Conservation (phyloP, 1,284 basidiomycete genomes). For the Wolfiporia cocos region DNA sequence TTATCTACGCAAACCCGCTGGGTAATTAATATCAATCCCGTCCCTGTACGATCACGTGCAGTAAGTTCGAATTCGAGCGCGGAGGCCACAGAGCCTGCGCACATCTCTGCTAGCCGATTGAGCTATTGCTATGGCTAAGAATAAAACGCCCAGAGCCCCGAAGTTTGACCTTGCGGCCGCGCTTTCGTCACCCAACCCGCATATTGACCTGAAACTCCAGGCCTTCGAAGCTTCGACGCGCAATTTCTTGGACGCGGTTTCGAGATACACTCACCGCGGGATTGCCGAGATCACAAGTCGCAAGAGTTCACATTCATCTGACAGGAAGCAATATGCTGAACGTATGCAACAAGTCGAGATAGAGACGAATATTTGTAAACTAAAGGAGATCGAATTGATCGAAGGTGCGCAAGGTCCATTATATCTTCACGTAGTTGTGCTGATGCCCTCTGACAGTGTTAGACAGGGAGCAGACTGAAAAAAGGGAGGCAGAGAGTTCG, state of each 20-base stretch:
- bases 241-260: slow-evolving; percentile 65
- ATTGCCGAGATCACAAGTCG: slow-evolving; percentile 57
- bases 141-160: slow-evolving; percentile 41
- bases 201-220: slow-evolving; percentile 58
- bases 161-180: slow-evolving; percentile 58
- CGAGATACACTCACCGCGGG: slow-evolving; percentile 60
- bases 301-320: slow-evolving; percentile 45
- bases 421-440: not conserved
- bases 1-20: no score
- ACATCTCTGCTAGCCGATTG: no score
- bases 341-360: slow-evolving; percentile 49
- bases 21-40: no score
- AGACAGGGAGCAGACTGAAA: slow-evolving; percentile 63
- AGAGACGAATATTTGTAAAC: slow-evolving; percentile 66
- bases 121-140: no score
- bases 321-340: slow-evolving; percentile 55
- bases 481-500: slow-evolving; percentile 59
- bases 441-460: slow-evolving; percentile 40
- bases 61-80: no score
- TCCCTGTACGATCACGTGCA: no score
- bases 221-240: slow-evolving; percentile 58
- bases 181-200: slow-evolving; percentile 48
- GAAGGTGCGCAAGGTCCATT: slow-evolving; percentile 39
- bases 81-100: no score
- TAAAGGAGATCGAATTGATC: slow-evolving; percentile 67